Percentiles rank a stretch among this genome's conserved stretches.
These are phyloP conservation scores for Ogataea minuta DNA, from an alignment of 805 yeast genomes.

Conservation along the genomic window DNA sequence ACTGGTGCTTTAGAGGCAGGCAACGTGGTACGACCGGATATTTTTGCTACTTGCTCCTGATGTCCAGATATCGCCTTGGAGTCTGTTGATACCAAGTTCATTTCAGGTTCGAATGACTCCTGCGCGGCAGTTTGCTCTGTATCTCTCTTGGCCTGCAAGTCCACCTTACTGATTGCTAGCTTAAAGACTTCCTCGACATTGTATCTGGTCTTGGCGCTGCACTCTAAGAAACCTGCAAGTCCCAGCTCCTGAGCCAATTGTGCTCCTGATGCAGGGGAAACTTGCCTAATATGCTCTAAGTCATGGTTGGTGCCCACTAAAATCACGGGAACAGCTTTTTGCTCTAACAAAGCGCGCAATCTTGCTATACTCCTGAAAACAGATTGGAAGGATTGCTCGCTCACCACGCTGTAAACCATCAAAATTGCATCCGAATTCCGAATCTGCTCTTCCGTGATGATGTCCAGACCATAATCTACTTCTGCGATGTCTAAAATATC, in stretches of 20 bases:
- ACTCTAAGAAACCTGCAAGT: constrained; percentile 51
- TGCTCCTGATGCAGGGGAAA: constrained; percentile 43
- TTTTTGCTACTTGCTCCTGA: neutral
- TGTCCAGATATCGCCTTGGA: neutral
- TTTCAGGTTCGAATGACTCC: neutral
- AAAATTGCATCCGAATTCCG: constrained; percentile 46
- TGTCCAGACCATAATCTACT: constrained; percentile 50
- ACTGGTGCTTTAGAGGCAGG: neutral
- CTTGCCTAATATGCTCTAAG: constrained; percentile 72
- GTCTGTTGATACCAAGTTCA: neutral
- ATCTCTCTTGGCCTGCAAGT: neutral
- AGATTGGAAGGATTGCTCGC: constrained; percentile 45
- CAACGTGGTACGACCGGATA: neutral
- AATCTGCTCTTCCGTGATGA: constrained; percentile 16
- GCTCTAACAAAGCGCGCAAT: constrained; percentile 60
- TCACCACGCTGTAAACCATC: constrained; percentile 49
- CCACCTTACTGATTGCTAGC: constrained; percentile 15
- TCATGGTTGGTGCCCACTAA: constrained; percentile 82
- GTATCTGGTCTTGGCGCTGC: constrained; percentile 77
- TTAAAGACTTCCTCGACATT: constrained; percentile 80
- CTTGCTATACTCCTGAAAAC: constrained; percentile 48
- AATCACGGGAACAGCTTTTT: constrained; percentile 24
- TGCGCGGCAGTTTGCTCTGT: neutral
- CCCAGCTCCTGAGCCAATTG: constrained; percentile 24
- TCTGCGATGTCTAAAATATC: constrained; percentile 87